phyloP scores from a whole-genome alignment of 306 rosid species.

The Medicago ruthenica region DNA sequence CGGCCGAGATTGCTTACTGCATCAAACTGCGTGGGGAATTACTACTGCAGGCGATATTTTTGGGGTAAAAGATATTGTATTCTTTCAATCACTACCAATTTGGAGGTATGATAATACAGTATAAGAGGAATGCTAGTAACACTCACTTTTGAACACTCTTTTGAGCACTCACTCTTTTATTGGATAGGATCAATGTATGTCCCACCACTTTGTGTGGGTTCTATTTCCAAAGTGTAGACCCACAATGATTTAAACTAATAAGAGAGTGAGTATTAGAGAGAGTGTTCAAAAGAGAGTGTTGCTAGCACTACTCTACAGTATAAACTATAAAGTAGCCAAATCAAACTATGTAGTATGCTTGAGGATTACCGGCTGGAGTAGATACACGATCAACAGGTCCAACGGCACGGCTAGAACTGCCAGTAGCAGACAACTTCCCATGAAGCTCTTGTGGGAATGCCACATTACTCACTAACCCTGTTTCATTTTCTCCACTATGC shows the following conservation, averaged over 20 bases:
- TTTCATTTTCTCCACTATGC: slow-evolving; percentile 70
- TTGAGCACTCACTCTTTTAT: too few relatives aligned
- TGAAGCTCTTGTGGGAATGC: slow-evolving; percentile 58
- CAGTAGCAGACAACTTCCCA: slow-evolving; percentile 59
- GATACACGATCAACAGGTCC: slow-evolving; percentile 58
- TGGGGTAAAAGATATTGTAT: neutral
- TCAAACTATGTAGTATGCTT: slow-evolving; percentile 3
- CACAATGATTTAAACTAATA: too few relatives aligned
- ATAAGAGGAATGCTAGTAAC: too few relatives aligned
- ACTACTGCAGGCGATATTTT: neutral
- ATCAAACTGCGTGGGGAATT: neutral
- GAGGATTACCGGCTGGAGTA: slow-evolving; percentile 60
- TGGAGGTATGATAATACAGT: neutral
- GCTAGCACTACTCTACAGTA: too few relatives aligned
- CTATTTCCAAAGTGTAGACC: too few relatives aligned
- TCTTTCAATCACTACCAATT: neutral
- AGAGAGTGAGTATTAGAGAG: too few relatives aligned
- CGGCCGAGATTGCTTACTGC: neutral
- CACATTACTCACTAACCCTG: slow-evolving; percentile 57
- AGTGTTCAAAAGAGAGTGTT: too few relatives aligned
- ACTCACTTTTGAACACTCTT: too few relatives aligned
- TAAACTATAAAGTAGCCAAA: slow-evolving; percentile 26
- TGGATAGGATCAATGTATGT: too few relatives aligned
- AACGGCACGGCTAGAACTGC: slow-evolving; percentile 58
- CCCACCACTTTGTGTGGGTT: too few relatives aligned